Conservation (phyloP, 768 basidiomycete genomes). For the Boletus sp. region DNA sequence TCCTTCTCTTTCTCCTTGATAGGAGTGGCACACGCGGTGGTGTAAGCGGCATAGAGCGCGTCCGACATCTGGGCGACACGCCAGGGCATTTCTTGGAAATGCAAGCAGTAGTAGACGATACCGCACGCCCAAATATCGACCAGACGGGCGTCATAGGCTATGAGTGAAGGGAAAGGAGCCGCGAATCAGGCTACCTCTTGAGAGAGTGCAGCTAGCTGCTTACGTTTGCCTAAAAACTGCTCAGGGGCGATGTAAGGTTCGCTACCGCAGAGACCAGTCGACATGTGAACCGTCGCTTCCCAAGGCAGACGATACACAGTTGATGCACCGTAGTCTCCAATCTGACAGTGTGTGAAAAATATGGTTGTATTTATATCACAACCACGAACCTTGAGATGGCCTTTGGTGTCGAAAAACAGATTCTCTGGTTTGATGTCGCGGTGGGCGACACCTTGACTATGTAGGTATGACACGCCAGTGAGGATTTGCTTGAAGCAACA, state of each 20-base stretch:
- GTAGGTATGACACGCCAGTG: constrained; percentile 84
- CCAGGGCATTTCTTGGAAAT: constrained; percentile 98
- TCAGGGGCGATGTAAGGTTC: constrained; percentile 99
- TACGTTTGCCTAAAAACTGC: constrained; percentile 95
- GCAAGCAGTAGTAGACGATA: constrained; percentile 97
- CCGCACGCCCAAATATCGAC: constrained; percentile 99
- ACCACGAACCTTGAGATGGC: constrained; percentile 82
- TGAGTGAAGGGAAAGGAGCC: constrained; percentile 12
- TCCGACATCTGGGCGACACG: constrained; percentile 87
- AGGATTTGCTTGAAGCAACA: constrained; percentile 98
- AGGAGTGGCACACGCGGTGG: constrained; percentile 36
- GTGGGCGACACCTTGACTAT: constrained; percentile 96
- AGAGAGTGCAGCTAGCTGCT: constrained; percentile 42
- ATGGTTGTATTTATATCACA: background rate
- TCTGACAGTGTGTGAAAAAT: constrained; percentile 46
- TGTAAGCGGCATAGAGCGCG: constrained; percentile 77
- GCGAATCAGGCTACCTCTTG: constrained; percentile 39
- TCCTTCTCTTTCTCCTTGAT: constrained; percentile 33
- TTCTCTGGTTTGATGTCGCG: constrained; percentile 99
- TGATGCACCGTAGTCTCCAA: constrained; percentile 97
- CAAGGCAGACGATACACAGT: constrained; percentile 99
- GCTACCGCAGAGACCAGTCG: constrained; percentile 93
- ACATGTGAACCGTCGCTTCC: constrained; percentile 96
- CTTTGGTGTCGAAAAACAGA: constrained; percentile 87
- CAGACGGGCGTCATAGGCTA: constrained; percentile 95